A percentile compares a stretch with the other conserved stretches of the same genome.
These are phyloP conservation scores for Thozetella sp. DNA, from an alignment of 495 filamentous ascomycete species.

Conservation along the genomic window DNA sequence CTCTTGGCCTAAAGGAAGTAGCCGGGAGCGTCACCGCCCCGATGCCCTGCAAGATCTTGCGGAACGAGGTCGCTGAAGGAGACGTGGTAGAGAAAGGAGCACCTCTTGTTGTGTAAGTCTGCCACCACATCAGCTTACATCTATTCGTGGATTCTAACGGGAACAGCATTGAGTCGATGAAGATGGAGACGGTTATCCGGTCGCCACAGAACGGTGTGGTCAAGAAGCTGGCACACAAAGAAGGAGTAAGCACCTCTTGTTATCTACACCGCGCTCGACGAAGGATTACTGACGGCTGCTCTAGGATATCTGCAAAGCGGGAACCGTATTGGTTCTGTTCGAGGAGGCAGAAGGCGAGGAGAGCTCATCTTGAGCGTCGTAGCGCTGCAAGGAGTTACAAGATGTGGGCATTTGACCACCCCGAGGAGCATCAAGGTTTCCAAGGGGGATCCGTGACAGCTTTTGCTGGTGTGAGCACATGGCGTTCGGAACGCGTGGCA, in stretches of 20 bases:
- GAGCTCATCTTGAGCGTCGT: slow-evolving; percentile 22
- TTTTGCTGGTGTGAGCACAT: not conserved
- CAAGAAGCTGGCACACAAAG: slow-evolving; percentile 78
- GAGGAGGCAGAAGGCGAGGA: slow-evolving; percentile 34
- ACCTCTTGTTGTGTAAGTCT: slow-evolving; percentile 78
- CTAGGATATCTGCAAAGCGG: slow-evolving; percentile 62
- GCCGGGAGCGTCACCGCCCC: slow-evolving; percentile 81
- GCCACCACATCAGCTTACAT: not conserved
- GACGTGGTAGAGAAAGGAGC: slow-evolving; percentile 83
- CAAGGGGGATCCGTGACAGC: too few relatives aligned
- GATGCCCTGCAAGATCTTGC: slow-evolving; percentile 93
- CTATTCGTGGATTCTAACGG: not conserved
- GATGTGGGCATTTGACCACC: too few relatives aligned
- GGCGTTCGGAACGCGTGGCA: not conserved
- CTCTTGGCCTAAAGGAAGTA: slow-evolving; percentile 78
- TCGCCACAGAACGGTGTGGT: slow-evolving; percentile 83
- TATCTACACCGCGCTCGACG: not conserved
- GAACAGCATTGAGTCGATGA: slow-evolving; percentile 90
- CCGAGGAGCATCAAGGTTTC: too few relatives aligned
- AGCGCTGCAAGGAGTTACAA: too few relatives aligned
- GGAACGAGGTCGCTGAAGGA: slow-evolving; percentile 81
- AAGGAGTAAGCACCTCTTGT: slow-evolving; percentile 68
- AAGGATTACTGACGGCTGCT: slow-evolving; percentile 12
- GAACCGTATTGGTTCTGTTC: slow-evolving; percentile 57
- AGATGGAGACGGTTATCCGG: slow-evolving; percentile 98